phyloP scores from a whole-genome alignment of 2,329 filamentous ascomycete species.

The Sclerotinia subarctica region DNA sequence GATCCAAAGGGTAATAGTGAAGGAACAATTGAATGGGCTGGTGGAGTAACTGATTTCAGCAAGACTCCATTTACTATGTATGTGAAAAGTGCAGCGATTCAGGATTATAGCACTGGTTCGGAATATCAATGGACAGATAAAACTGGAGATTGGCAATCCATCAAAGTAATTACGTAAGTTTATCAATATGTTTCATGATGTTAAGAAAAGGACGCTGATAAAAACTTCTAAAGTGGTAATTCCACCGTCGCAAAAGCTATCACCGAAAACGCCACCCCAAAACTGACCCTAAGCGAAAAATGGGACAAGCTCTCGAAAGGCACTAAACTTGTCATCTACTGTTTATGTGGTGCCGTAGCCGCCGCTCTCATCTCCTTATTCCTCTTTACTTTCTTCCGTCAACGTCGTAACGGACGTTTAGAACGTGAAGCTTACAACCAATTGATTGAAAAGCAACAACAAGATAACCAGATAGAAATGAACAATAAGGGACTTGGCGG shows the following conservation, averaged over 20 bases:
- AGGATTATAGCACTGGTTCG: slow-evolving; percentile 58
- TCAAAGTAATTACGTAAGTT: slow-evolving; percentile 54
- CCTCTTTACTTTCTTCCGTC: slow-evolving; percentile 53
- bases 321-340: slow-evolving; percentile 54
- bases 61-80: slow-evolving; percentile 71
- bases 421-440: slow-evolving; percentile 47
- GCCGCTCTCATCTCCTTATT: slow-evolving; percentile 44
- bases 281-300: slow-evolving; percentile 49
- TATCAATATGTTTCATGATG: background rate
- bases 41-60: slow-evolving; percentile 63
- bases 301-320: slow-evolving; percentile 50
- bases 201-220: slow-evolving; percentile 26
- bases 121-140: slow-evolving; percentile 64
- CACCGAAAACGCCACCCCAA: slow-evolving; percentile 32
- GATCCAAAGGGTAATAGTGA: slow-evolving; percentile 50
- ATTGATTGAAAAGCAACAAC: slow-evolving; percentile 35
- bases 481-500: slow-evolving; percentile 36
- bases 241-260: slow-evolving; percentile 52
- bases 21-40: slow-evolving; percentile 66
- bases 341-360: slow-evolving; percentile 46
- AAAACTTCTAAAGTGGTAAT: slow-evolving; percentile 47
- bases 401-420: slow-evolving; percentile 50
- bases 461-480: slow-evolving; percentile 36
- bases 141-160: slow-evolving; percentile 61
- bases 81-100: slow-evolving; percentile 57